A percentile compares a stretch with the other conserved stretches of the same genome.
These are phyloP conservation scores for Ascochyta clinopodiicola DNA, from an alignment of 2,329 filamentous ascomycete species.

Conservation along the genomic window DNA sequence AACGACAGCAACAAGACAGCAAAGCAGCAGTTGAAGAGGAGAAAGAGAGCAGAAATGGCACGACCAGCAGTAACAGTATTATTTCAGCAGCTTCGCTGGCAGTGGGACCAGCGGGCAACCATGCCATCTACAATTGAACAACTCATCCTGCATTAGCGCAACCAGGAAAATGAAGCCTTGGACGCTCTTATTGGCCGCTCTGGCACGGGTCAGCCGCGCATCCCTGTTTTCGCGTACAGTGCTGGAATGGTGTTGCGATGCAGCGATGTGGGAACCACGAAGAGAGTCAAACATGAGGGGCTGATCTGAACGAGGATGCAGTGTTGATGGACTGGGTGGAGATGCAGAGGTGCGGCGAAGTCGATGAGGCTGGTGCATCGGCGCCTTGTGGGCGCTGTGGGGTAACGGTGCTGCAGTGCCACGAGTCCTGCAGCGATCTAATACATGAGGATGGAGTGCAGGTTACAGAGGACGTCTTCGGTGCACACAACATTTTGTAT, in stretches of 20 bases:
- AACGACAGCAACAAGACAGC: constrained; percentile 11
- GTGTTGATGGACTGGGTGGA: background rate
- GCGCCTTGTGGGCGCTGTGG: constrained; percentile 12
- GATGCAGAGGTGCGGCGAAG: background rate
- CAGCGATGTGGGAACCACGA: background rate
- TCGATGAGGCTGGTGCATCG: constrained; percentile 12
- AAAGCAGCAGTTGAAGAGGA: constrained; percentile 13
- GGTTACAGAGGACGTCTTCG: no score
- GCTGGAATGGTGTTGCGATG: constrained; percentile 12
- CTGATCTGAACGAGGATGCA: background rate
- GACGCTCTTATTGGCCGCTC: constrained; percentile 31
- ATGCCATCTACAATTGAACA: constrained; percentile 44
- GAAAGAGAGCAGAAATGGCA: constrained; percentile 12
- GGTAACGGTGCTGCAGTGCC: constrained; percentile 11
- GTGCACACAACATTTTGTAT: no score
- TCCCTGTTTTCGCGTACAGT: constrained; percentile 16
- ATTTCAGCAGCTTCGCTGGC: constrained; percentile 35
- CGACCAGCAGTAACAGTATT: constrained; percentile 27
- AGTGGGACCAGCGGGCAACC: constrained; percentile 34
- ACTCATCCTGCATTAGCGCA: constrained; percentile 50
- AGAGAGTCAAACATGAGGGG: background rate
- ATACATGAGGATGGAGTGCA: background rate
- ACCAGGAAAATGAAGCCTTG: constrained; percentile 31
- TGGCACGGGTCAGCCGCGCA: constrained; percentile 6
- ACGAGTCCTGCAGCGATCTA: background rate